Conservation (phyloP, 352 stramenopile species). For the Globisporangium solare region DNA sequence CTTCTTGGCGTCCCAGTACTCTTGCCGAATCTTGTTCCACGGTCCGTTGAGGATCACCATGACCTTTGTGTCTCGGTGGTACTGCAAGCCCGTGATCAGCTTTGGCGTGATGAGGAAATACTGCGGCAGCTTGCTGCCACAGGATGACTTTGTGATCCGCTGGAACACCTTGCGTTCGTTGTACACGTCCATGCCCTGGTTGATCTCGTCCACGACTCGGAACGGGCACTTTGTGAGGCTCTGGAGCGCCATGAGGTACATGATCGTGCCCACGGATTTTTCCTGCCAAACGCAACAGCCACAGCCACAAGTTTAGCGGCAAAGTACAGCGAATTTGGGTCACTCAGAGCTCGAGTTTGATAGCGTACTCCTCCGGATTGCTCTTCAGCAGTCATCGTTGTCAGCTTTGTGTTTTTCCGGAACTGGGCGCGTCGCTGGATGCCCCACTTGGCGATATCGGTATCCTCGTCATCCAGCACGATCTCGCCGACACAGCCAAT, state of each 20-base stretch:
- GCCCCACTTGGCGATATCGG: constrained; percentile 84
- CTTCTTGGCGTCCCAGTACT: constrained; percentile 56
- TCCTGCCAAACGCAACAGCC: constrained; percentile 35
- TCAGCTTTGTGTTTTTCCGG: constrained; percentile 77
- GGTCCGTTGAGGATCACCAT: constrained; percentile 86
- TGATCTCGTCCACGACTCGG: constrained; percentile 87
- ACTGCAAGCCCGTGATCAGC: constrained; percentile 79
- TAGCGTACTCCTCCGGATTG: constrained; percentile 78
- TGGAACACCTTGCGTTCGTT: constrained; percentile 89
- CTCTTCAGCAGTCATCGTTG: constrained; percentile 83
- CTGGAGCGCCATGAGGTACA: constrained; percentile 89
- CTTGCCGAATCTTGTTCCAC: constrained; percentile 77
- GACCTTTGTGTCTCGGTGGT: constrained; percentile 85
- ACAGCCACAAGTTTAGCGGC: background rate
- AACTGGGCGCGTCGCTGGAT: constrained; percentile 84
- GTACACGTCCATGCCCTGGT: constrained; percentile 89
- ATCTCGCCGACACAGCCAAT: constrained; percentile 87
- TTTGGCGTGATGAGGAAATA: constrained; percentile 90
- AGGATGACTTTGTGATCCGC: constrained; percentile 84
- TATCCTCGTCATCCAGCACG: constrained; percentile 67
- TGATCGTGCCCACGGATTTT: constrained; percentile 89
- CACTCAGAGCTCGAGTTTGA: background rate
- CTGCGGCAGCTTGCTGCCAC: constrained; percentile 79
- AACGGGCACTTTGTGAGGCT: constrained; percentile 85
- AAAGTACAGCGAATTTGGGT: background rate